Base-by-base conservation (phyloP, 441 rosid genomes). In the Euphorbia celastroides region DNA sequence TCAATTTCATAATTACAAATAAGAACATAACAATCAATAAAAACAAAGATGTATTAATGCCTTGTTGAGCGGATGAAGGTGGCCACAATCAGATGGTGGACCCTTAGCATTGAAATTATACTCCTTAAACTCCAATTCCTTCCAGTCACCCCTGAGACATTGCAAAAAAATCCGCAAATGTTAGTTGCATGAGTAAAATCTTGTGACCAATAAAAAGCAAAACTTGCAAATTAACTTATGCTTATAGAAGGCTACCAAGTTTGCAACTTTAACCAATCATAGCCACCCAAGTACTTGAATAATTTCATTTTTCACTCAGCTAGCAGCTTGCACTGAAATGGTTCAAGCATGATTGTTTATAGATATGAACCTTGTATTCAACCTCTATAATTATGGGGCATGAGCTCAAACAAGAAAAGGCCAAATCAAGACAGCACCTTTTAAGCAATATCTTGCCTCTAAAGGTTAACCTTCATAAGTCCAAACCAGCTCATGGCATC, bases 41-140 rank as follows among this genome's bases (percentile, higher is more conserved):
- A 57, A 62, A 48, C 10, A 61, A 67, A 62, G 5, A 13, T 41
- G n/a, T 41, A 46, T 65, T 68, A 76, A 74, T 81, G 79, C 99
- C 93, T 93, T 91, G 62, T 83, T 94, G 52, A 93, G 89, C 7
- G 99, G 99, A 70, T 93, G 97, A 66, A 93, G 89, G 83, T 91
- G 88, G 52, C 99, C 99, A 75, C 93, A 76, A 73, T 90, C 93
- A 70, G 87, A 68, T 66, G 93, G 92, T 66, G 76, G 90, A 75
- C 99, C 97, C 78, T 89, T 91, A 51, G 96, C 93, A 63, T 74
- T 83, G 77, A 89, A 89, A 78, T 94, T 94, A 71, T 91, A 91
- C 71, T 86, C 96, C 77, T 94, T 94, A 75, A 94, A 91, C 70
- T 89, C 93, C 67, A 89, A 70, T n/a, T 88, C 92, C 76, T 80